Conservation (phyloP, 1,284 basidiomycete genomes). For the Ustilago tritici region DNA sequence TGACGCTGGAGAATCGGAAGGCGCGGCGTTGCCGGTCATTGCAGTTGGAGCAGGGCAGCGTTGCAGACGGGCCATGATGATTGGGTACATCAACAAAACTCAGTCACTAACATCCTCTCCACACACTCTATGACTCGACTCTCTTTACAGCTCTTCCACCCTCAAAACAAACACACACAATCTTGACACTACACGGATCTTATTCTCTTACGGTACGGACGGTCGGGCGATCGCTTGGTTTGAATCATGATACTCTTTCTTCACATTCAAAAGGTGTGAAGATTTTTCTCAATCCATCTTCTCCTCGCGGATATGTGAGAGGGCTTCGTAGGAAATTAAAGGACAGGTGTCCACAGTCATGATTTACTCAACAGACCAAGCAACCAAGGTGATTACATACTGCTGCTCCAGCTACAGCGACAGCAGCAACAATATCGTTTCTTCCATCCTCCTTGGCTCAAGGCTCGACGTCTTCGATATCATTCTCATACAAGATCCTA, state of each 20-base stretch:
- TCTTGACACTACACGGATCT: conserved; percentile 36
- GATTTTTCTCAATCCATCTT: conserved; percentile 13
- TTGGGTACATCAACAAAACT: neutral
- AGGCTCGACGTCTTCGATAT: conserved; percentile 3
- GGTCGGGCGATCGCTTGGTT: conserved; percentile 37
- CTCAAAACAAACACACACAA: conserved; percentile 9
- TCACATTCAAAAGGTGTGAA: conserved; percentile 25
- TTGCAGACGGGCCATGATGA: neutral
- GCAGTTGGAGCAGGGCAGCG: neutral
- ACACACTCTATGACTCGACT: conserved; percentile 1
- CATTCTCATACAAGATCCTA: conserved; percentile 3
- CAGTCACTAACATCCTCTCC: neutral
- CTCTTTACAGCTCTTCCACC: neutral
- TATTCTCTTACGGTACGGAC: conserved; percentile 25
- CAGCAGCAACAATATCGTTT: conserved; percentile 9
- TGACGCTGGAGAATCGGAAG: conserved; percentile 1
- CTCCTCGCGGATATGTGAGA: conserved; percentile 60
- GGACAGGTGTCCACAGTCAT: conserved; percentile 42
- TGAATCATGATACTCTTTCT: conserved; percentile 23
- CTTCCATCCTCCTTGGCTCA: conserved; percentile 19
- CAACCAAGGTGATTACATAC: conserved; percentile 32
- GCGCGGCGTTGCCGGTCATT: conserved; percentile 1
- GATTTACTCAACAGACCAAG: conserved; percentile 28
- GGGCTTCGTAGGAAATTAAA: conserved; percentile 51
- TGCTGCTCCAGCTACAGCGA: conserved; percentile 9